Evolutionary conservation across 1,139 yeast genomes (phyloP).

Genomic region (Zhuliangozyma blackwelliae): DNA sequence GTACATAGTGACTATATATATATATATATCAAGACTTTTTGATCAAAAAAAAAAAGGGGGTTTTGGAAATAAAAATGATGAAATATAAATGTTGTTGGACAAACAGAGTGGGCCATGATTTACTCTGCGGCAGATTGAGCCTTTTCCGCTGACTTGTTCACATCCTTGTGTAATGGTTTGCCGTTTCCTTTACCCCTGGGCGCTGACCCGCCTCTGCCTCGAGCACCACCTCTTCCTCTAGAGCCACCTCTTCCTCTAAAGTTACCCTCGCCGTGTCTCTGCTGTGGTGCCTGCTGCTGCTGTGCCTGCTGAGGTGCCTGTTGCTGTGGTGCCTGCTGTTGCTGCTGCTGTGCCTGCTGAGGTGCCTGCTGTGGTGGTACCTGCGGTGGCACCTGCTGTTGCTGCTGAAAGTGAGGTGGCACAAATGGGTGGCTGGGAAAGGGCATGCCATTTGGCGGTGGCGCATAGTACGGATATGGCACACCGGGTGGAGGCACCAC

Average conservation of each 20-base stretch:
- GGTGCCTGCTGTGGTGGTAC: conserved; percentile 13
- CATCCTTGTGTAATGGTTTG: too few species aligned
- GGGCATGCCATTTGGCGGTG: conserved; percentile 10
- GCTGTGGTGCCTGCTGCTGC: neutral
- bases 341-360: conserved; percentile 2
- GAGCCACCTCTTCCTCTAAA: conserved; percentile 20
- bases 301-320: neutral
- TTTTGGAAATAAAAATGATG: too few species aligned
- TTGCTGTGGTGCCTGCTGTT: too few species aligned
- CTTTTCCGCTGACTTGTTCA: too few species aligned
- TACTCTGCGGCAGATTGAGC: too few species aligned
- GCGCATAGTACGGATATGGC: conserved; percentile 10
- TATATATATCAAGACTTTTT: too few species aligned
- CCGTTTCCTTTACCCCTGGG: neutral
- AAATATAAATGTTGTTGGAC: too few species aligned
- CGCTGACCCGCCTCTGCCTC: conserved; percentile 16
- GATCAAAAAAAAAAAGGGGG: neutral
- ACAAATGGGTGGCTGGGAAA: conserved; percentile 10
- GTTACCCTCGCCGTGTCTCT: neutral
- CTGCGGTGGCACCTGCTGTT: conserved; percentile 30
- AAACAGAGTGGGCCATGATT: too few species aligned
- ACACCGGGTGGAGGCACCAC: conserved; percentile 16
- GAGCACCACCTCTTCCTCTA: conserved; percentile 18
- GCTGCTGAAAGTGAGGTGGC: conserved; percentile 25
- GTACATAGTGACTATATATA: too few species aligned